A percentile compares a stretch with the other conserved stretches of the same genome.
Evolutionary conservation across 306 rosid species (phyloP).

Genomic region (Luffa aegyptiaca): DNA sequence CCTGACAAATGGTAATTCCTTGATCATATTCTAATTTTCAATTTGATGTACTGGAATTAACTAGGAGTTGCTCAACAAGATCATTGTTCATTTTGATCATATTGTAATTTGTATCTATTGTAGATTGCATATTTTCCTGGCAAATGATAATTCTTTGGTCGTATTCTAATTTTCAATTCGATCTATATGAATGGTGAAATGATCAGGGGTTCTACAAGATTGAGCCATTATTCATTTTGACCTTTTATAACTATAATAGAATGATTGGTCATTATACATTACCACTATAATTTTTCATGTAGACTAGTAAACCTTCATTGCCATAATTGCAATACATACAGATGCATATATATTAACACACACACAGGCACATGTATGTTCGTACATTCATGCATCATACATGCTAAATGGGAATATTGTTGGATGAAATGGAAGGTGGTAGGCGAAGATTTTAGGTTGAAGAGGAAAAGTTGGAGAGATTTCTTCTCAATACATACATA

Average conservation of each 20-base stretch:
- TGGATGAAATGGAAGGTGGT: no score
- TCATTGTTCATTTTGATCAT: background rate
- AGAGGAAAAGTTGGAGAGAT: no score
- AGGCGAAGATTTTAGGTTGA: no score
- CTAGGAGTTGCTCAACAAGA: background rate
- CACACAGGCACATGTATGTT: no score
- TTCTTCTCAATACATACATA: no score
- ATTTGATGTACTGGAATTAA: background rate
- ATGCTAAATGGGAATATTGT: no score
- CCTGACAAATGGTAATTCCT: slow-evolving; percentile 62
- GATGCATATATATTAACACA: no score
- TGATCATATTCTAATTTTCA: background rate
- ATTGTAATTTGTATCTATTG: background rate
- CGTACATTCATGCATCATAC: no score
- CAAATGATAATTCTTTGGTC: slow-evolving; percentile 40
- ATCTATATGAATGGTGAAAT: background rate
- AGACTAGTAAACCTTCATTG: background rate
- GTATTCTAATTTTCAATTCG: background rate
- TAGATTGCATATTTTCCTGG: slow-evolving; percentile 47
- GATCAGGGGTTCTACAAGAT: background rate
- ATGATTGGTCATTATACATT: background rate
- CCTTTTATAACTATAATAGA: background rate
- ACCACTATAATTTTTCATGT: background rate
- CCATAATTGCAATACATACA: background rate
- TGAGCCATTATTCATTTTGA: background rate